Evolutionary conservation across 805 yeast genomes (phyloP).

Genomic region (Myxozyma mucilagina): DNA sequence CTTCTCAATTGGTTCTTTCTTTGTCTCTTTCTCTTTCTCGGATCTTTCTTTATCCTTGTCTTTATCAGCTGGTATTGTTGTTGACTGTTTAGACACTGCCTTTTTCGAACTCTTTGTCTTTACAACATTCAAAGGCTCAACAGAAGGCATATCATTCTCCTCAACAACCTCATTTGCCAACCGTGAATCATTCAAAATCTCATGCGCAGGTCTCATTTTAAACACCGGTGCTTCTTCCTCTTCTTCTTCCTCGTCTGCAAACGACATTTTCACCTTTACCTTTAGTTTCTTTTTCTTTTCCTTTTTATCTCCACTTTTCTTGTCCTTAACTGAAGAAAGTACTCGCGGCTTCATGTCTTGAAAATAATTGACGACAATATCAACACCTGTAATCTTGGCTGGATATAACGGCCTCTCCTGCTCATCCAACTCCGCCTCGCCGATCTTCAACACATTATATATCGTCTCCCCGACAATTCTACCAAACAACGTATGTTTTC

Average conservation of each 20-base stretch:
- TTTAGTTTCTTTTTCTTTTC: slow-evolving; percentile 15
- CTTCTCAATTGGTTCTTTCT: too few relatives aligned
- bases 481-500: slow-evolving; percentile 55
- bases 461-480: slow-evolving; percentile 57
- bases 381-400: slow-evolving; percentile 45
- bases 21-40: not conserved
- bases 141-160: not conserved
- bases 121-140: not conserved
- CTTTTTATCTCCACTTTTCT: not conserved
- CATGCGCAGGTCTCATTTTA: slow-evolving; percentile 37
- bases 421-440: slow-evolving; percentile 48
- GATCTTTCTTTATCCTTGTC: not conserved
- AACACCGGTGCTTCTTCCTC: slow-evolving; percentile 32
- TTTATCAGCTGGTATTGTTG: not conserved
- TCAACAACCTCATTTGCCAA: slow-evolving; percentile 10
- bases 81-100: not conserved
- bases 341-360: slow-evolving; percentile 42
- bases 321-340: not conserved
- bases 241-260: slow-evolving; percentile 46
- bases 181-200: slow-evolving; percentile 20
- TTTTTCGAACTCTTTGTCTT: not conserved
- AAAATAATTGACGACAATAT: slow-evolving; percentile 53
- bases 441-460: slow-evolving; percentile 53
- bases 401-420: slow-evolving; percentile 55
- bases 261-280: slow-evolving; percentile 42